Conservation (phyloP, 2,329 filamentous ascomycete genomes). For the Fusarium nelsonii region DNA sequence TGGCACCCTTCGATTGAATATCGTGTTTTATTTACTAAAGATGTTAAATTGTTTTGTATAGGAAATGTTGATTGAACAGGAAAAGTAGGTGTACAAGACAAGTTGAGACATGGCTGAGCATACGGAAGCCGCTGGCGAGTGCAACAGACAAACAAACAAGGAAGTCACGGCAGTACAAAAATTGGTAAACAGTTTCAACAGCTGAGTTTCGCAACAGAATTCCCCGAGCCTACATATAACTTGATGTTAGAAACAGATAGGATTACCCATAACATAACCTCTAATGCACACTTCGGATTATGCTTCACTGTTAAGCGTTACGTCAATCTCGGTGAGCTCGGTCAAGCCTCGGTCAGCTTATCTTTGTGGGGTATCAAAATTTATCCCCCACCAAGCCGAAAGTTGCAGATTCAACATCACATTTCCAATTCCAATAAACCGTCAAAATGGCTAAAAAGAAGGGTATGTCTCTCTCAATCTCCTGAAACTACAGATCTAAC, state of each 20-base stretch:
- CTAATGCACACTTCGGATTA: neutral
- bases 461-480: constrained; percentile 28
- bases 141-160: neutral
- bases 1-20: neutral
- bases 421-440: constrained; percentile 10
- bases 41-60: neutral
- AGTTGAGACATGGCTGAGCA: constrained; percentile 19
- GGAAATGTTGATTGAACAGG: neutral
- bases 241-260: no score
- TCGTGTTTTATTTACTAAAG: neutral
- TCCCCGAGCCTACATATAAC: no score
- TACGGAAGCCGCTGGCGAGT: neutral
- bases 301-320: neutral
- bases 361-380: constrained; percentile 49
- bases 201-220: no score
- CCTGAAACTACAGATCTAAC: constrained; percentile 13
- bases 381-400: constrained; percentile 43
- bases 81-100: constrained; percentile 13
- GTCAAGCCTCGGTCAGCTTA: constrained; percentile 43
- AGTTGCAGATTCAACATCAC: constrained; percentile 35
- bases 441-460: constrained; percentile 52
- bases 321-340: constrained; percentile 38
- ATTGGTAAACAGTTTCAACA: no score
- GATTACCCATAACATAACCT: no score
- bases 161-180: neutral